Conservation (phyloP, 176 grass and related monocot genomes). For the Rhynchospora breviuscula region DNA sequence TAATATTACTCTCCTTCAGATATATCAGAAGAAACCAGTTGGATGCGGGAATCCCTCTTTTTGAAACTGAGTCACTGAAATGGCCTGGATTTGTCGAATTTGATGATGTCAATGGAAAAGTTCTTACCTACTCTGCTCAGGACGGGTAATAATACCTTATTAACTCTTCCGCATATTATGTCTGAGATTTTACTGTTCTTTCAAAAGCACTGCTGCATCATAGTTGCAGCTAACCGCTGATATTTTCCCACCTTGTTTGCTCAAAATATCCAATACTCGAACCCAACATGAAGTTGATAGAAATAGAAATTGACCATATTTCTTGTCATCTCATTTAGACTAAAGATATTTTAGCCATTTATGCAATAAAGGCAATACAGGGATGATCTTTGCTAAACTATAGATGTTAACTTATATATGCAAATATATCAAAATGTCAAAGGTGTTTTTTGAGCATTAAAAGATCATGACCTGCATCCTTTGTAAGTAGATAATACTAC, state of each 20-base stretch:
- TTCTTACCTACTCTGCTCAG: conserved; percentile 83
- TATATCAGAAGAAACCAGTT: conserved; percentile 86
- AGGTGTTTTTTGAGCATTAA: not conserved
- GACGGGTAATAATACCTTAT: conserved; percentile 50
- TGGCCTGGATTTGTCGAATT: conserved; percentile 98
- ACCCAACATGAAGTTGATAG: not conserved
- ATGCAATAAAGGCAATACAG: not conserved
- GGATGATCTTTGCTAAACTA: not conserved
- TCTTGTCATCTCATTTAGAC: not conserved
- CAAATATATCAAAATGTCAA: not conserved
- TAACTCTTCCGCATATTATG: not conserved
- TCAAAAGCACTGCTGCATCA: not conserved
- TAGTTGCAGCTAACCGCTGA: not conserved
- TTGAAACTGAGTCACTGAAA: conserved; percentile 82
- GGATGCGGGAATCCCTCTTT: conserved; percentile 86
- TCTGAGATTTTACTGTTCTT: not conserved
- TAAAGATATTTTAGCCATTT: not conserved
- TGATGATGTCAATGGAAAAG: conserved; percentile 97
- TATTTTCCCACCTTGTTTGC: not conserved
- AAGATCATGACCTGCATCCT: too few relatives aligned
- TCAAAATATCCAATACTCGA: too few relatives aligned
- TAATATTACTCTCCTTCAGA: conserved; percentile 33
- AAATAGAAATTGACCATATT: not conserved
- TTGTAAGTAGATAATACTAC: too few relatives aligned
- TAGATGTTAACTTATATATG: not conserved